Evolutionary conservation across 2,329 filamentous ascomycete genomes (phyloP), one percentile per base, ranked within the genome.

Genomic region (Aspergillus persii): DNA sequence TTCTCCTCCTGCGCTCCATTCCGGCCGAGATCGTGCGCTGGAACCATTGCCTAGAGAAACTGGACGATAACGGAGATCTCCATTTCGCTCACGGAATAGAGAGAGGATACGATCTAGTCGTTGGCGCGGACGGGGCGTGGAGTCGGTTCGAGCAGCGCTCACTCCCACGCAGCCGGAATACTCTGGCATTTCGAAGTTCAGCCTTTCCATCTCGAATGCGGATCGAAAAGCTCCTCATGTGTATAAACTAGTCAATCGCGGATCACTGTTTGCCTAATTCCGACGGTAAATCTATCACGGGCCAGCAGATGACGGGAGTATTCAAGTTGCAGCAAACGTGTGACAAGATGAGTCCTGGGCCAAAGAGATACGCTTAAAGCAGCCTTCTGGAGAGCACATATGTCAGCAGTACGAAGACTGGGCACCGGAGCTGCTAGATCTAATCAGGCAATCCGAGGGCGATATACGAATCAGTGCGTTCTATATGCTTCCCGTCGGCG

Each of bases 81-180:
- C 52, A 59, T 39, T 39, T 53, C 3, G 49, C 52, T 4, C 39
- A 58, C 12, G 49, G 53, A 8, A 58, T 18, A n/a, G 55, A 58
- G 23, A 58, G 58, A 11, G 53, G 63, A 1, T 66, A 67, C 46
- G 63, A 71, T 52, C 56, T 71, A 8, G 60, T 71, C 1, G 56
- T 72, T 18, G 71, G 71, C 0, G 69, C 70, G 1, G 71, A 73
- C 46, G 71, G 71, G 0, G 67, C 69, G 23, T 73, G 71, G 71
- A 68, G 64, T 2, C 54, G 59, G 63, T 71, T 27, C 67, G 71
- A 18, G 54, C 44, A 0, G 8, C 64, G 8, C 53, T 72, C 8
- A 67, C 69, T 8, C 54, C 63, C 8, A 50, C 53, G 31, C 57
- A 61, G 30, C 70, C 70, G 3, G 15, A 52, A 4, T 71, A 70